Base-by-base conservation (phyloP, 2,329 filamentous ascomycete genomes). In the Chalaropsis ovoidea region DNA sequence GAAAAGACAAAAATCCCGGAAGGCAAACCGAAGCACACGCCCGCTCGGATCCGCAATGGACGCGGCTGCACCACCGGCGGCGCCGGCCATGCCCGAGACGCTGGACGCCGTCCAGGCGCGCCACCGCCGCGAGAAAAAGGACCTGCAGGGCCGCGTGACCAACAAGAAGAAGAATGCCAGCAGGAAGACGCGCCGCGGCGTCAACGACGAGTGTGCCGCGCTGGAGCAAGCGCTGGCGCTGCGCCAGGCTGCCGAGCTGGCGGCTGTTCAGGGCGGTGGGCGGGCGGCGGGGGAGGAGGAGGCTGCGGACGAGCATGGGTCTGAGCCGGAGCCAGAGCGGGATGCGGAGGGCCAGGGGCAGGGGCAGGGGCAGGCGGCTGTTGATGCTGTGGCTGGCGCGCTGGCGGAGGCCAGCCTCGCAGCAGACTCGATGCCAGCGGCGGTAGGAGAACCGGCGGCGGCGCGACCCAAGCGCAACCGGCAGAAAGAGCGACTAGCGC, bases 111-210 rank as follows among this genome's bases (percentile, higher is more conserved):
- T 94, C 65, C 86, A 90, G 71, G 79, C 85, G 45, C 87, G 86
- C 60, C 94, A 99, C 74, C 86, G 90, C 71, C 94, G 90, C 75
- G 93, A 99, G 77, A 86, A 88, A 74, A 87, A 86, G 70, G 93
- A 97, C 68, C 81, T 99, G 31, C 89, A 95, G 74, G 82, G 85
- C 62, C 86, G 87, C 67, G 86, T 95, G 72, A 96, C 90, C 4
- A 91, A 88, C 77, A 97, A 96, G 81, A 99, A 96, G 81, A 97
- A 96, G 80, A 87, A 89, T 70, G 92, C 94, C 17, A 95, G 88
- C 60, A 99, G 97, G 77, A 90, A 85, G 84, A 92, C 81, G 70
- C 84, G 78, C 72, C 90, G 87, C 74, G 86, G 86, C 35, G 79
- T 93, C 72, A 90, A 88, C 49, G 81, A 87, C 63, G 89, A 93